These are phyloP conservation scores for Dactylellina sp. DNA, from an alignment of 2,329 filamentous ascomycete genomes.

Conservation along the genomic window DNA sequence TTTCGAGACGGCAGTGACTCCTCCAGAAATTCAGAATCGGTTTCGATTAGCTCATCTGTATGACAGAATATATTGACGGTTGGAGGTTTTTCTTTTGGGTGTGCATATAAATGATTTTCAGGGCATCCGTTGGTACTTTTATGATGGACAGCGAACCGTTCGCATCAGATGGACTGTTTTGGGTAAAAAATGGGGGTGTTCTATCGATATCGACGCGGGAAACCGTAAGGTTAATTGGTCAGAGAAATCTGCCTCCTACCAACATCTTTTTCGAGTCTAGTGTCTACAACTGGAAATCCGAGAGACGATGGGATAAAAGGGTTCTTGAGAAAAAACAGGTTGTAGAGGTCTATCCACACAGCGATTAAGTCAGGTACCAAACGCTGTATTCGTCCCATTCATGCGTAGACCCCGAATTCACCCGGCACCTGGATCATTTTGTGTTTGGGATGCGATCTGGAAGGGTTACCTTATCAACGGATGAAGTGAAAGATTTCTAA, in stretches of 20 bases:
- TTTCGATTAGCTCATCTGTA: slow-evolving; percentile 37
- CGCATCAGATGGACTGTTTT: slow-evolving; percentile 23
- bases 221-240: slow-evolving; percentile 43
- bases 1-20: slow-evolving; percentile 12
- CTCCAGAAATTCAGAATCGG: too few species aligned
- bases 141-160: slow-evolving; percentile 13
- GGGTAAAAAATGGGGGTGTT: slow-evolving; percentile 22
- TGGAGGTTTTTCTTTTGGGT: slow-evolving; percentile 10
- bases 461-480: slow-evolving; percentile 28
- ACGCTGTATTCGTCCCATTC: slow-evolving; percentile 5
- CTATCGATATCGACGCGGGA: slow-evolving; percentile 21
- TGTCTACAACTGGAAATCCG: slow-evolving; percentile 16
- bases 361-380: slow-evolving; percentile 20
- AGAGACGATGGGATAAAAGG: slow-evolving; percentile 1
- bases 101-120: slow-evolving; percentile 15
- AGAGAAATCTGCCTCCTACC: slow-evolving; percentile 22
- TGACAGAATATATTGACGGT: slow-evolving; percentile 19
- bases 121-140: slow-evolving; percentile 18
- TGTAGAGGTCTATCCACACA: slow-evolving; percentile 10
- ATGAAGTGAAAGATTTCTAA: slow-evolving; percentile 14
- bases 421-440: slow-evolving; percentile 15
- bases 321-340: slow-evolving; percentile 1
- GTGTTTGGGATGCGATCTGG: neutral
- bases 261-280: neutral
- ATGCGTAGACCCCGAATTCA: slow-evolving; percentile 29